Conservation (phyloP, 2,329 filamentous ascomycete genomes). For the Hypomyces perniciosus region DNA sequence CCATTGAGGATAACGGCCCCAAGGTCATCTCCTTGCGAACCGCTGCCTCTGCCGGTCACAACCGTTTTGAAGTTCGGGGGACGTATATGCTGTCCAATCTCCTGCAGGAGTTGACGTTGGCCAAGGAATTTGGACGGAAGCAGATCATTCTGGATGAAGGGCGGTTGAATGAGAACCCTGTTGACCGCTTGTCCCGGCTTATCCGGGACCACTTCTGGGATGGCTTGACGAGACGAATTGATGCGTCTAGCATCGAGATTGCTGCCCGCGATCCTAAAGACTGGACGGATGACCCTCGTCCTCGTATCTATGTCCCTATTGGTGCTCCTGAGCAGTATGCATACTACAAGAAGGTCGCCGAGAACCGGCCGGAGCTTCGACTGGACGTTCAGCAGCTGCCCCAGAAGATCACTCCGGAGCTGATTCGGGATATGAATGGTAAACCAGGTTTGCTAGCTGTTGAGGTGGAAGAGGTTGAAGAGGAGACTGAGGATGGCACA, state of each 20-base stretch:
- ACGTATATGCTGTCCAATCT: constrained; percentile 98
- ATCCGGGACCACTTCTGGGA: constrained; percentile 93
- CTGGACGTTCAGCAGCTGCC: constrained; percentile 80
- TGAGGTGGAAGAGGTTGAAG: constrained; percentile 71
- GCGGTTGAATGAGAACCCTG: constrained; percentile 90
- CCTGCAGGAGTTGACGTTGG: constrained; percentile 87
- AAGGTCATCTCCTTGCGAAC: constrained; percentile 86
- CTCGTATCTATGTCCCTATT: constrained; percentile 82
- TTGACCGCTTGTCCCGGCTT: constrained; percentile 76
- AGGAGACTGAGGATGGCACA: constrained; percentile 54
- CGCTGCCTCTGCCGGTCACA: constrained; percentile 76
- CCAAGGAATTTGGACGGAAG: constrained; percentile 83
- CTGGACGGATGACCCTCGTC: constrained; percentile 83
- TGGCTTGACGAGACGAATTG: constrained; percentile 80
- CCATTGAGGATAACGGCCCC: constrained; percentile 89
- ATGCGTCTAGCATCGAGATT: constrained; percentile 78
- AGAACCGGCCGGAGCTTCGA: constrained; percentile 72
- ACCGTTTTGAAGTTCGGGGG: constrained; percentile 83
- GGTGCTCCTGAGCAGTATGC: constrained; percentile 82
- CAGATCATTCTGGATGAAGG: constrained; percentile 88
- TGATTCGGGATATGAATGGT: constrained; percentile 75
- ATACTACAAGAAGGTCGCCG: constrained; percentile 79
- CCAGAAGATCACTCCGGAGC: constrained; percentile 70
- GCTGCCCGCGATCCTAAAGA: constrained; percentile 91
- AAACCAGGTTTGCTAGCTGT: constrained; percentile 87